Evolutionary conservation across 2,329 filamentous ascomycete species (phyloP).

Genomic region (Stylonectria norvegica): DNA sequence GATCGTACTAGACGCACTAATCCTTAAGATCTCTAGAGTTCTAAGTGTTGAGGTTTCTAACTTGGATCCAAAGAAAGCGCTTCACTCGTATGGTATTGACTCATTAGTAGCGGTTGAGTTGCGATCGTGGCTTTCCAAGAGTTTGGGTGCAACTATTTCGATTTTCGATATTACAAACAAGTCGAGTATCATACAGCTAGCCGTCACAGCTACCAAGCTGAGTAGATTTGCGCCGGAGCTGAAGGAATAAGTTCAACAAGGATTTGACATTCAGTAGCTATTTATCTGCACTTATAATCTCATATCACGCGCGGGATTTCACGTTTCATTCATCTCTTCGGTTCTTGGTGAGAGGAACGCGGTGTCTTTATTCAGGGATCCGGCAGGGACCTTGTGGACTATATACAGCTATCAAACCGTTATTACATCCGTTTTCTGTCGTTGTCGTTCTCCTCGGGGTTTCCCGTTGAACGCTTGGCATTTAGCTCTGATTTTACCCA

Average conservation of each 20-base stretch:
- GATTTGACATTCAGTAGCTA: neutral
- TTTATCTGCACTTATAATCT: too few relatives aligned
- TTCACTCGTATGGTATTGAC: slow-evolving; percentile 24
- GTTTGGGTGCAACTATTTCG: slow-evolving; percentile 32
- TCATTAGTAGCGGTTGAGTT: slow-evolving; percentile 43
- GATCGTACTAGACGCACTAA: slow-evolving; percentile 20
- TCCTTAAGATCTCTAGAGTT: slow-evolving; percentile 30
- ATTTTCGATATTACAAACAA: slow-evolving; percentile 39
- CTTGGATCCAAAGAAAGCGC: slow-evolving; percentile 17
- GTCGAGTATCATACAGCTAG: too few relatives aligned
- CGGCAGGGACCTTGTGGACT: too few relatives aligned
- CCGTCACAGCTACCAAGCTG: neutral
- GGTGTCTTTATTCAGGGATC: too few relatives aligned
- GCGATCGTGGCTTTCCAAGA: slow-evolving; percentile 38
- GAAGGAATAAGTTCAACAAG: neutral
- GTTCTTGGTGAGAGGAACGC: too few relatives aligned
- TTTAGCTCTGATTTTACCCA: too few relatives aligned
- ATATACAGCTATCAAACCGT: too few relatives aligned
- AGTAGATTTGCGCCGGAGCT: neutral
- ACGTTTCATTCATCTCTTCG: too few relatives aligned
- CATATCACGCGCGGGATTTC: too few relatives aligned
- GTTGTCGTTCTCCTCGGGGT: too few relatives aligned
- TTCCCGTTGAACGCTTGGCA: too few relatives aligned
- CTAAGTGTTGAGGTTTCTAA: slow-evolving; percentile 28
- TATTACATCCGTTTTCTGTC: too few relatives aligned